Percentiles rank a stretch among this genome's conserved stretches.
These are phyloP conservation scores for Luvunga scandens DNA, from an alignment of 345 rosid genomes.

Conservation along the genomic window DNA sequence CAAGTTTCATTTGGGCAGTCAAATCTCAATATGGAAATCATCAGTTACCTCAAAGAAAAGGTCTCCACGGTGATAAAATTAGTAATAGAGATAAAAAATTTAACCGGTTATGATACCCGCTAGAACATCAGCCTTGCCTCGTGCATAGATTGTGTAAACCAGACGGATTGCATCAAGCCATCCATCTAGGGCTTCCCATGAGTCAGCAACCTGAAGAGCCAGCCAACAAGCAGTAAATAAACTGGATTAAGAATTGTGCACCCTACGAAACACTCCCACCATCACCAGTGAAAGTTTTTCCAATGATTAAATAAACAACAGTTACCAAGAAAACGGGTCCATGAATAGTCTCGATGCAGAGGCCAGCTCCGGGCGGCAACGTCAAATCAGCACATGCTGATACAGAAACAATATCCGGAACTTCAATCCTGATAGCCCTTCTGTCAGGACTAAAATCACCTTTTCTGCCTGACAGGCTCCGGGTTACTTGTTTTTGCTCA, in stretches of 20 bases:
- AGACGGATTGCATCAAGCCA: conserved; percentile 96
- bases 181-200: conserved; percentile 94
- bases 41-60: not conserved
- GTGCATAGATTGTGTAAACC: conserved; percentile 85
- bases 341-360: conserved; percentile 73
- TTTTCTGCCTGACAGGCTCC: conserved; percentile 58
- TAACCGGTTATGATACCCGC: conserved; percentile 86
- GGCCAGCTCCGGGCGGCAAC: conserved; percentile 96
- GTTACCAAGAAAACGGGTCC: conserved; percentile 85
- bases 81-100: conserved; percentile 16
- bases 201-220: conserved; percentile 76
- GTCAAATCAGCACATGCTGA: conserved; percentile 91
- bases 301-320: not conserved
- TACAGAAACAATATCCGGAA: conserved; percentile 78
- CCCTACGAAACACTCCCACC: not conserved
- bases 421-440: conserved; percentile 60
- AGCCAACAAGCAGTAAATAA: conserved; percentile 1
- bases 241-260: not conserved
- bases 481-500: conserved; percentile 56
- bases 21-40: conserved; percentile 17
- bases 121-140: conserved; percentile 84
- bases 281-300: not conserved
- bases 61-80: conserved; percentile 7
- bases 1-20: conserved; percentile 6
- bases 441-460: conserved; percentile 43